Conservation (phyloP, 257 asterid genomes). For the Solanum bulbocastanum region DNA sequence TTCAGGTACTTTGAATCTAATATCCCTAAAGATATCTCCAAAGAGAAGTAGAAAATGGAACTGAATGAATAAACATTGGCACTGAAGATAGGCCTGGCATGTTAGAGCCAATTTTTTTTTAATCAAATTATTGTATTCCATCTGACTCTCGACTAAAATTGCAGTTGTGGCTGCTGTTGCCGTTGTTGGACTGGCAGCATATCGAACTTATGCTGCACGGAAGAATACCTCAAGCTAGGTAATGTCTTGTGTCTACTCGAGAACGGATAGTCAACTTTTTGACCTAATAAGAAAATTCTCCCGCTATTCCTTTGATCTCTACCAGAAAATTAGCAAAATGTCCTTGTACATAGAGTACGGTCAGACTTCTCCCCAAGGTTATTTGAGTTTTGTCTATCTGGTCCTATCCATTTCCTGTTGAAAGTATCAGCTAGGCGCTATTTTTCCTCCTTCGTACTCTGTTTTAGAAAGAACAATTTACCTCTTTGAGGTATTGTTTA, state of each 20-base stretch:
- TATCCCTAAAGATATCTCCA: neutral
- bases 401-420: neutral
- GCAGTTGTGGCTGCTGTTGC: conserved; percentile 91
- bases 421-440: neutral
- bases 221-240: conserved; percentile 38
- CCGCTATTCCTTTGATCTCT: neutral
- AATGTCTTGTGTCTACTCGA: neutral
- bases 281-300: neutral
- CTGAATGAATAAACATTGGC: neutral
- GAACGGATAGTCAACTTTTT: neutral
- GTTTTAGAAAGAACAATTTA: neutral
- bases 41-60: neutral
- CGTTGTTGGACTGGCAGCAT: conserved; percentile 76
- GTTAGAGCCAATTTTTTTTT: neutral
- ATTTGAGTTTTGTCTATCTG: neutral
- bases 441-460: neutral
- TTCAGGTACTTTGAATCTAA: conserved; percentile 47
- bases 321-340: neutral
- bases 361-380: neutral
- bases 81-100: neutral
- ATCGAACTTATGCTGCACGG: conserved; percentile 69
- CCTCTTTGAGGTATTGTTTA: neutral
- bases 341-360: neutral
- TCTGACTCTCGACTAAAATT: conserved; percentile 3
- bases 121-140: neutral